A percentile compares a stretch with the other conserved stretches of the same genome.
These are phyloP conservation scores for Staphylotrichum tortipilum DNA, from an alignment of 495 filamentous ascomycete species.

Conservation along the genomic window DNA sequence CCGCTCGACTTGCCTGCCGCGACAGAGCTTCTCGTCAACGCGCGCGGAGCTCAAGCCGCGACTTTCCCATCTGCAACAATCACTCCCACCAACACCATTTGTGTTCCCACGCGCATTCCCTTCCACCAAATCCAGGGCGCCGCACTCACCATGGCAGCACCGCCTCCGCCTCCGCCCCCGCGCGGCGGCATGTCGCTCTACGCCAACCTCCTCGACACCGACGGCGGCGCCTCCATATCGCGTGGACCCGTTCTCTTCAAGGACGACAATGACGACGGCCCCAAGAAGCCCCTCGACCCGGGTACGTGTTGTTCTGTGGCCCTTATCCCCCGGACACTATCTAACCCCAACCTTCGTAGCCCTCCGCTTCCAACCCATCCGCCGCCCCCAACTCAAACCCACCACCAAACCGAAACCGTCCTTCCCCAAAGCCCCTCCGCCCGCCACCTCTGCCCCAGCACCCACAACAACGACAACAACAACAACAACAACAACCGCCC, in stretches of 20 bases:
- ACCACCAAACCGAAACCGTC: slow-evolving; percentile 64
- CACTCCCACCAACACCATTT: too few species aligned
- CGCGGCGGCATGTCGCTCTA: slow-evolving; percentile 45
- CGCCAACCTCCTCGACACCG: slow-evolving; percentile 47
- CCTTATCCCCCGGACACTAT: too few species aligned
- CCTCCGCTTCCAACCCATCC: slow-evolving; percentile 77
- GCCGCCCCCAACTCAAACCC: slow-evolving; percentile 58
- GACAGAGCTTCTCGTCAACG: too few species aligned
- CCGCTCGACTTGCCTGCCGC: too few species aligned
- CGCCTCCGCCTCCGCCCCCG: slow-evolving; percentile 13
- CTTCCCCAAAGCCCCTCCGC: slow-evolving; percentile 30
- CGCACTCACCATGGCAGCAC: slow-evolving; percentile 9
- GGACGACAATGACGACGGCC: slow-evolving; percentile 45
- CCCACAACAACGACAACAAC: slow-evolving; percentile 10
- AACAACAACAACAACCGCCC: slow-evolving; percentile 1
- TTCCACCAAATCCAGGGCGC: too few species aligned
- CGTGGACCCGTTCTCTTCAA: slow-evolving; percentile 74
- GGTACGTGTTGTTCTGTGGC: slow-evolving; percentile 55
- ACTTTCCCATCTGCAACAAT: too few species aligned
- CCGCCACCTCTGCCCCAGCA: slow-evolving; percentile 15
- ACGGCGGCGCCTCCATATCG: slow-evolving; percentile 57
- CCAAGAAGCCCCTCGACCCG: slow-evolving; percentile 68
- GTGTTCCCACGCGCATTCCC: too few species aligned
- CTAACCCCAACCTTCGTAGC: slow-evolving; percentile 39
- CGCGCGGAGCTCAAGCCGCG: too few species aligned